Conservation (phyloP, 2,329 filamentous ascomycete species). For the Aureobasidium sp. region DNA sequence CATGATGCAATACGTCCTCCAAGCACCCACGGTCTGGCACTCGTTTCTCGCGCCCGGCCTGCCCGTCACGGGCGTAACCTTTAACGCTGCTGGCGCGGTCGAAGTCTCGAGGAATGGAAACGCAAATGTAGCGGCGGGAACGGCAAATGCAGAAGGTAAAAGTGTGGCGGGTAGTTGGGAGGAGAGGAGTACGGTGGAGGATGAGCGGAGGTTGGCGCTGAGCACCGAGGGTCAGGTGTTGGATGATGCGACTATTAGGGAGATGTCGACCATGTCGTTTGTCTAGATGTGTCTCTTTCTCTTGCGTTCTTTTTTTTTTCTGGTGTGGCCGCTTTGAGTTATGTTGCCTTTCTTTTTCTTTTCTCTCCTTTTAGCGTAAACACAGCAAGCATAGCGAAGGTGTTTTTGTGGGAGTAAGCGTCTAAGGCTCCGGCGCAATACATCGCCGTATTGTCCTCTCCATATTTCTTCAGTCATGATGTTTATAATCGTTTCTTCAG, state of each 20-base stretch:
- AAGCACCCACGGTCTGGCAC: slow-evolving; percentile 71
- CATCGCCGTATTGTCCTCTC: background rate
- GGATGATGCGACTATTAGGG: slow-evolving; percentile 16
- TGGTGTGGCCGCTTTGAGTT: background rate
- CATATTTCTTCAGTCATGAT: background rate
- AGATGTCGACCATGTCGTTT: slow-evolving; percentile 18
- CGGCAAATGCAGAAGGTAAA: background rate
- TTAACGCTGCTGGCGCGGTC: slow-evolving; percentile 12
- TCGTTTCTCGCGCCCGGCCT: slow-evolving; percentile 46
- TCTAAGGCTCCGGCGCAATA: background rate
- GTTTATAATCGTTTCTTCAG: background rate
- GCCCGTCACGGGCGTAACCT: slow-evolving; percentile 27
- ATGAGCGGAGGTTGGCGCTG: background rate
- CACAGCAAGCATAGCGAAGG: background rate
- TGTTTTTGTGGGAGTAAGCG: background rate
- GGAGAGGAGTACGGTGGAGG: slow-evolving; percentile 1
- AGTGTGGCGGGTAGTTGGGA: slow-evolving; percentile 5
- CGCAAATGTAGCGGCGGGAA: background rate
- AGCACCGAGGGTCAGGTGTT: slow-evolving; percentile 12
- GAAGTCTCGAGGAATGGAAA: background rate
- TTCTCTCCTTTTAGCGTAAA: background rate
- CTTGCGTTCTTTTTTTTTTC: background rate
- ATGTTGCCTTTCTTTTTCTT: background rate
- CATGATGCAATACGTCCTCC: slow-evolving; percentile 83
- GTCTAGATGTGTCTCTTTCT: background rate